Conservation (phyloP, 495 filamentous ascomycete genomes). For the Achaetomiella virescens region DNA sequence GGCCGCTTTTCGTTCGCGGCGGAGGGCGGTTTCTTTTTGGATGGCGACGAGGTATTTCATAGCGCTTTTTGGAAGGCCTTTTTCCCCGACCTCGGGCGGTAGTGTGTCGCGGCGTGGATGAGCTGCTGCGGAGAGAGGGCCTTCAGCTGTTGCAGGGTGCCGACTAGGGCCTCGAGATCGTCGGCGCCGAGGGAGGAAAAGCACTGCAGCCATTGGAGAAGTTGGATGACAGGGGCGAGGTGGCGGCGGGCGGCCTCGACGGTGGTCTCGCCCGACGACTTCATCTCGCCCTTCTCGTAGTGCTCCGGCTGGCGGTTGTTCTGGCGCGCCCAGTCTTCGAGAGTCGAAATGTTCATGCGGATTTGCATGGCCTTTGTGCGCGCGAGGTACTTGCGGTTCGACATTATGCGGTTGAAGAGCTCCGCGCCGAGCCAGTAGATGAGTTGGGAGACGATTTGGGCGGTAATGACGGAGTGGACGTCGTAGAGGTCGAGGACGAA, state of each 20-base stretch:
- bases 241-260: conserved; percentile 77
- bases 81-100: conserved; percentile 95
- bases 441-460: conserved; percentile 87
- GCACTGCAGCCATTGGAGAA: conserved; percentile 96
- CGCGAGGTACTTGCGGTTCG: conserved; percentile 87
- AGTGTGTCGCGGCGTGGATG: conserved; percentile 88
- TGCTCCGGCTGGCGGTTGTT: conserved; percentile 96
- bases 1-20: conserved; percentile 42
- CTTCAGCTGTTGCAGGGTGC: conserved; percentile 81
- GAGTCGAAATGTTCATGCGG: conserved; percentile 90
- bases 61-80: conserved; percentile 75
- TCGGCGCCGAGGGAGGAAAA: conserved; percentile 89
- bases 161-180: conserved; percentile 76
- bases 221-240: conserved; percentile 83
- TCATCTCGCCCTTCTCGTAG: conserved; percentile 86
- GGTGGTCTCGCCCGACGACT: conserved; percentile 77
- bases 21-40: conserved; percentile 62
- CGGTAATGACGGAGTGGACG: conserved; percentile 92
- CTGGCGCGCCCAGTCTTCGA: conserved; percentile 91
- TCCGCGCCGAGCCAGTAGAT: conserved; percentile 96
- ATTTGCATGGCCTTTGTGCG: conserved; percentile 99
- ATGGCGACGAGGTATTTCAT: conserved; percentile 78
- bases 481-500: conserved; percentile 98
- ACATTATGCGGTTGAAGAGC: conserved; percentile 97
- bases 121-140: conserved; percentile 79